Conservation (phyloP, 2,329 filamentous ascomycete species). For the Sordariomycetes sp. region DNA sequence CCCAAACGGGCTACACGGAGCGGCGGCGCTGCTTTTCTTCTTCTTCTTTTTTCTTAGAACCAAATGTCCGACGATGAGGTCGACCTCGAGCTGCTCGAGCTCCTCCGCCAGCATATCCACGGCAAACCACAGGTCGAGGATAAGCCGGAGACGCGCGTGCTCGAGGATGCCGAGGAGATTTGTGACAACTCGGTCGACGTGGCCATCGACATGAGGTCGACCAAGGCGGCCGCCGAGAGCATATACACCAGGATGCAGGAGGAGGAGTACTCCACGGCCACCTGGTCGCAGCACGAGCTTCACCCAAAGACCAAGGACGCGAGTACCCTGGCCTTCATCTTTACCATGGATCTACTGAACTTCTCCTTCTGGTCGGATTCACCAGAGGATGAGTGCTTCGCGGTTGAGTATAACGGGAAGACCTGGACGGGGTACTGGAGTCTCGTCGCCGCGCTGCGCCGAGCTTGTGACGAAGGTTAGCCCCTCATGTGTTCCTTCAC, state of each 20-base stretch:
- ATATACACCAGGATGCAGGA: conserved; percentile 78
- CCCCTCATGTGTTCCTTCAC: background rate
- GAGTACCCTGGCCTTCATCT: conserved; percentile 79
- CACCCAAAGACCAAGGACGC: conserved; percentile 79
- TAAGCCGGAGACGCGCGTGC: conserved; percentile 68
- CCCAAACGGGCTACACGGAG: too few species aligned
- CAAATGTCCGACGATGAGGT: conserved; percentile 82
- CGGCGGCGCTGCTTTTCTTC: background rate
- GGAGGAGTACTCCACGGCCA: conserved; percentile 71
- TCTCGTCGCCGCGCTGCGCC: conserved; percentile 74
- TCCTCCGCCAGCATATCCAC: conserved; percentile 71
- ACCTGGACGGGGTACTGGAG: conserved; percentile 95
- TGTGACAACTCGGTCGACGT: conserved; percentile 92
- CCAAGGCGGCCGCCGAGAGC: conserved; percentile 68
- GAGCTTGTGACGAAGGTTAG: conserved; percentile 74
- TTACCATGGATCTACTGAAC: conserved; percentile 93
- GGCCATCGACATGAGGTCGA: conserved; percentile 71
- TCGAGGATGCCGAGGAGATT: conserved; percentile 74
- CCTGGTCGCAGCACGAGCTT: conserved; percentile 81
- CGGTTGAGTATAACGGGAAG: conserved; percentile 69
- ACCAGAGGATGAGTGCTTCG: conserved; percentile 61
- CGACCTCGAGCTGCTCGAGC: conserved; percentile 76
- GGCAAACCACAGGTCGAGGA: conserved; percentile 42
- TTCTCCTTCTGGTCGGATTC: conserved; percentile 91
- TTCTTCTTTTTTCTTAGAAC: background rate